Evolutionary conservation across 2,329 filamentous ascomycete species (phyloP), one percentile per base, ranked within the genome.

Genomic region (Scedosporium aurantiacum): DNA sequence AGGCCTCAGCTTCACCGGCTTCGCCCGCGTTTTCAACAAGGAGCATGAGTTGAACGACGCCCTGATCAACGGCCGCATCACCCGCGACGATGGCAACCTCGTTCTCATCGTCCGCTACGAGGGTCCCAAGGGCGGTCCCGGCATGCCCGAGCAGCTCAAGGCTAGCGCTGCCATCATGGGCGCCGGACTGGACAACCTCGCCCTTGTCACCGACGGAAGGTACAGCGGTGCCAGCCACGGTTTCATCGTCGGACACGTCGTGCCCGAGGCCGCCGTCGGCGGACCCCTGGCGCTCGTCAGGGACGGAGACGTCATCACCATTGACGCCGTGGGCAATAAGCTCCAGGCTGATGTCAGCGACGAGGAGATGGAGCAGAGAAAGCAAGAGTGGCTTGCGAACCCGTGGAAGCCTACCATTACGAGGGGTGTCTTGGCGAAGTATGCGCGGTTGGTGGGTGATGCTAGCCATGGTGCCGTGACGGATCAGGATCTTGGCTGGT

Each of bases 101-200:
- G 93, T 97, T 21, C 78, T 97, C 28, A 85, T 97, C 37, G 91
- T 97, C 60, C 87, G 93, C 23, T 97, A 97, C 71, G 93, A 97
- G 72, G 93, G 93, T 0, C 93, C 93, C 12, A 92, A 90, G 71
- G 93, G 93, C 64, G 93, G 93, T 0, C 93, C 93, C 0, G 93
- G 93, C 52, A 97, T 97, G 93, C 93, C 92, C 1, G 93, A 97
- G 75, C 91, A 96, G 74, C 82, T 97, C 54, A 91, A 89, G 71
- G 90, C 93, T 10, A 89, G 84, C 63, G 91, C 91, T 0, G 90
- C 92, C 18, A 90, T 97, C 66, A 96, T 96, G 88, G 93, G 93
- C 57, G 93, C 93, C 0, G 89, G 89, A 12, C 78, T 97, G 60
- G 90, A 80, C 60, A 96, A 96, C 68, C 84, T 97, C 7, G 92